Evolutionary conservation across 768 basidiomycete genomes (phyloP), one percentile per base, ranked within the genome.

Genomic region (Hysterangium stoloniferum): DNA sequence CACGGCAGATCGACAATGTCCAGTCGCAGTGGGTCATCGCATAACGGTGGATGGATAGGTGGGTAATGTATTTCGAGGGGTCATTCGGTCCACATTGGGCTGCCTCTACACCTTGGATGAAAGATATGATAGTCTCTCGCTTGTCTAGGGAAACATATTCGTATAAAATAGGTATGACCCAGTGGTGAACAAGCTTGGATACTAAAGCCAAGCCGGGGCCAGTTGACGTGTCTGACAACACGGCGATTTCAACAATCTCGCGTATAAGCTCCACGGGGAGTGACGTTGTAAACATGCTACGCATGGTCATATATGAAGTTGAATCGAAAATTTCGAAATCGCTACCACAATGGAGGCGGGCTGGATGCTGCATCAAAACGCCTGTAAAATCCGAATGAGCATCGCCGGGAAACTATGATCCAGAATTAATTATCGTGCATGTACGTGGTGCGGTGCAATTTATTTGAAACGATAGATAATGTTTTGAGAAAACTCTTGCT

Each of bases 101-200:
- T 6, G 36, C n/a, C 20, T 50, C 48, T 17, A 50, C n/a, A n/a
- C 37, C 37, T 12, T 28, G 13, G 29, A 40, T 50, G 22, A 50
- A 50, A 27, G 24, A 25, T 11, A 36, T 9, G 5, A 50, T 41
- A 8, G 17, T 38, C 8, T 37, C 36, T 28, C 38, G 35, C 17
- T 22, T 24, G 12, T 50, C 36, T 37, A 50, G 32, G 1, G 37
- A n/a, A 17, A 50, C 48, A 25, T 35, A 31, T 22, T 17, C 20
- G 28, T 50, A 50, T 15, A 50, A 25, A 35, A 50, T 20, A 25
- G 48, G 48, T 25, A 37, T 50, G 25, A 50, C 36, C 48, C 48
- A 50, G n/a, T 13, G 20, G 27, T 50, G 20, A 12, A 50, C 12
- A 27, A 11, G n/a, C 28, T 25, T 40, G 20, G 36, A 50, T 20